Conservation (phyloP, 2,329 filamentous ascomycete species). For the Clarireedia monteithiana region DNA sequence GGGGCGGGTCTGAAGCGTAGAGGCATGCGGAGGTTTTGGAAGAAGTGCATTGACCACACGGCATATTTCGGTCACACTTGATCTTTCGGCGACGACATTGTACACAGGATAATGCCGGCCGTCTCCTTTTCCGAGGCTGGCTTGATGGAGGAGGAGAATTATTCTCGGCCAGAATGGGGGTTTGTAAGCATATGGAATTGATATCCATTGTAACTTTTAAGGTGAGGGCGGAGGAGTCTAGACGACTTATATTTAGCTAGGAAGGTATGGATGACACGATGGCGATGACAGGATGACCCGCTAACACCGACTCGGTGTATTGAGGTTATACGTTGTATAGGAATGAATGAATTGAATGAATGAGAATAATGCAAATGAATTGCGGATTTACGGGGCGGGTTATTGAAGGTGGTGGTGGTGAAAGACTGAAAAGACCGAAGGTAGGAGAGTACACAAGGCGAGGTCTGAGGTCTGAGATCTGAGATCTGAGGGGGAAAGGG, state of each 20-base stretch:
- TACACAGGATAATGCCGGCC: constrained; percentile 34
- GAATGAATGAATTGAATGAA: neutral
- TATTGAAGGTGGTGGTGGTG: neutral
- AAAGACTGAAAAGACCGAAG: constrained; percentile 1
- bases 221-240: neutral
- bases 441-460: neutral
- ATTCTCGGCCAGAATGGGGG: neutral
- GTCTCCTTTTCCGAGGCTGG: constrained; percentile 17
- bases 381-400: constrained; percentile 1
- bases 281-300: too few species aligned
- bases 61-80: constrained; percentile 10
- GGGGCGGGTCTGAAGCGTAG: constrained; percentile 4
- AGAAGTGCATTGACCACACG: constrained; percentile 7
- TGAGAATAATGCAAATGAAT: neutral
- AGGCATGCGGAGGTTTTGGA: constrained; percentile 3
- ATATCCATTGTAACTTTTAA: constrained; percentile 6
- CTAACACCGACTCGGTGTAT: too few species aligned
- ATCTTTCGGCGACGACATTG: constrained; percentile 31
- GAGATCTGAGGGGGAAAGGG: neutral
- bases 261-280: too few species aligned
- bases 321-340: too few species aligned
- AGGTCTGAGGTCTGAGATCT: neutral
- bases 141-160: neutral
- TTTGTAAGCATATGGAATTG: constrained; percentile 6
- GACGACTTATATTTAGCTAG: neutral